Percentiles rank a stretch among this genome's conserved stretches.
phyloP scores from a whole-genome alignment of 2,329 filamentous ascomycete species.

The Aulographum hederae region DNA sequence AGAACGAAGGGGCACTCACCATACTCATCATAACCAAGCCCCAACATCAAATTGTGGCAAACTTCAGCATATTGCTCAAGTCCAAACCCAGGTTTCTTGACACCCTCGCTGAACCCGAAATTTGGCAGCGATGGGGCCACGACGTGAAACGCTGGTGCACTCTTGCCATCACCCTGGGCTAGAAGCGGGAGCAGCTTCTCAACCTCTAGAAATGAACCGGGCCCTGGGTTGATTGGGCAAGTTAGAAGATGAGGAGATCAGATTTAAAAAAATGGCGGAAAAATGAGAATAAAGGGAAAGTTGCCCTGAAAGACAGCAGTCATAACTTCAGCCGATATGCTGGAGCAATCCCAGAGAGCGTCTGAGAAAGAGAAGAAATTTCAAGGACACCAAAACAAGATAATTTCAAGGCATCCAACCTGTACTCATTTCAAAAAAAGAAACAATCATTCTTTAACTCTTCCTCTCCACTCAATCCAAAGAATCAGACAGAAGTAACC shows the following conservation, averaged over 20 bases:
- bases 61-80: constrained; percentile 44
- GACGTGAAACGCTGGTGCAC: constrained; percentile 30
- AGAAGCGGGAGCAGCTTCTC: constrained; percentile 38
- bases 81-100: constrained; percentile 37
- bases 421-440: no score
- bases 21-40: constrained; percentile 46
- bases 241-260: not conserved
- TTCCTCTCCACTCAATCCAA: constrained; percentile 6
- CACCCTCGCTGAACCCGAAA: constrained; percentile 33
- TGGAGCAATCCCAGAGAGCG: no score
- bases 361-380: no score
- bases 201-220: constrained; percentile 51
- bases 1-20: constrained; percentile 11
- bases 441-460: no score
- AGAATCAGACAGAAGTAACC: no score
- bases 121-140: constrained; percentile 37
- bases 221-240: no score
- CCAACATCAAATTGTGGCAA: constrained; percentile 49
- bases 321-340: no score
- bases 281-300: no score
- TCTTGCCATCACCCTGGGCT: constrained; percentile 12
- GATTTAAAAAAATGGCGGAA: no score
- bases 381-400: no score
- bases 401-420: no score
- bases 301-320: no score